Percentiles rank a stretch among this genome's conserved stretches.
These are phyloP conservation scores for Cladosporium sp. DNA, from an alignment of 2,329 filamentous ascomycete genomes.

Conservation along the genomic window DNA sequence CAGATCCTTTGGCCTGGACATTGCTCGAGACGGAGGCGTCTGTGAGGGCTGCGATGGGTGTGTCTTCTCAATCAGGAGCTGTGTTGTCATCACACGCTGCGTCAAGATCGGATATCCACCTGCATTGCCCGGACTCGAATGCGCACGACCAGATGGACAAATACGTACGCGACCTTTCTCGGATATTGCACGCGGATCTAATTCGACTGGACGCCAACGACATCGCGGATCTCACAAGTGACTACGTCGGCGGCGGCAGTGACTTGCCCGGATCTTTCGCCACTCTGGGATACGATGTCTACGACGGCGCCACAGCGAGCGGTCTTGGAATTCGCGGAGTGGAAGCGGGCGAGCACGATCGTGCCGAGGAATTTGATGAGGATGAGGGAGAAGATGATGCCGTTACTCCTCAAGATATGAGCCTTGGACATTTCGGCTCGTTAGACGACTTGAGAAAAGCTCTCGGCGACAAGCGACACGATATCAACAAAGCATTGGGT, in stretches of 20 bases:
- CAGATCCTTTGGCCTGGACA: constrained; percentile 9
- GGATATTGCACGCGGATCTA: constrained; percentile 59
- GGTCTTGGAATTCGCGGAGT: constrained; percentile 6
- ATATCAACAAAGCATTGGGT: constrained; percentile 20
- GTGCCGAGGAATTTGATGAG: constrained; percentile 45
- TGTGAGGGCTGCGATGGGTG: constrained; percentile 17
- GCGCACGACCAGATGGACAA: constrained; percentile 51
- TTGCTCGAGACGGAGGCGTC: constrained; percentile 26
- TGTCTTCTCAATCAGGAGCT: background rate
- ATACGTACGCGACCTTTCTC: constrained; percentile 60
- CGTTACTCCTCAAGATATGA: constrained; percentile 27
- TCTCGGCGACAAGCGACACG: constrained; percentile 18
- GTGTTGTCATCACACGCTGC: constrained; percentile 21
- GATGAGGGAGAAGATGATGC: constrained; percentile 43
- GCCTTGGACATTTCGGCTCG: constrained; percentile 11
- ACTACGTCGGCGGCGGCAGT: constrained; percentile 60
- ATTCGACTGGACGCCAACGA: constrained; percentile 65
- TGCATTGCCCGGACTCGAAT: constrained; percentile 52
- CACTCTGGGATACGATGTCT: constrained; percentile 50
- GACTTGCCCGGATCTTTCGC: constrained; percentile 44
- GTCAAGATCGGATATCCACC: constrained; percentile 26
- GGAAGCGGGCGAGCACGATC: constrained; percentile 19
- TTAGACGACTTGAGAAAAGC: constrained; percentile 22
- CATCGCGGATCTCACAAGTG: constrained; percentile 63
- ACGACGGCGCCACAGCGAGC: constrained; percentile 31